Evolutionary conservation across 2,329 filamentous ascomycete species (phyloP).

Genomic region (Neodidymelliopsis sp.): DNA sequence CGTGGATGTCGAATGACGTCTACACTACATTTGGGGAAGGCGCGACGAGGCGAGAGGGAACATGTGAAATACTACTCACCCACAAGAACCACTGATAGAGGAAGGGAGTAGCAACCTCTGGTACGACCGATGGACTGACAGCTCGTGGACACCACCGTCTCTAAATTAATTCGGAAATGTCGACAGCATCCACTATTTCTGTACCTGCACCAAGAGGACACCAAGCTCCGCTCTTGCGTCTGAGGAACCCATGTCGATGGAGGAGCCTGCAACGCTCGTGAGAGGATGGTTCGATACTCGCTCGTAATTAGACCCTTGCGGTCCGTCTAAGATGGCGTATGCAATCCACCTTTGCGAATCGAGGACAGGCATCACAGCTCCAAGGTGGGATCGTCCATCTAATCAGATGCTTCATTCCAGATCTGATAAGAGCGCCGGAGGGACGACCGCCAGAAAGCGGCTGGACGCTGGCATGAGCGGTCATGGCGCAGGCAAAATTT

Average conservation of each 20-base stretch:
- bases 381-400: constrained; percentile 31
- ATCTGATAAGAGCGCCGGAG: constrained; percentile 43
- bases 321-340: constrained; percentile 31
- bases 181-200: constrained; percentile 28
- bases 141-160: constrained; percentile 8
- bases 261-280: constrained; percentile 30
- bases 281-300: constrained; percentile 40
- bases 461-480: constrained; percentile 17
- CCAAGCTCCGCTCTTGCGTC: constrained; percentile 24
- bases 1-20: constrained; percentile 30
- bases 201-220: constrained; percentile 27
- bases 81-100: constrained; percentile 4
- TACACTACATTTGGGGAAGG: constrained; percentile 22
- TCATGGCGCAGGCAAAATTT: constrained; percentile 42
- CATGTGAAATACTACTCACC: constrained; percentile 11
- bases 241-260: constrained; percentile 28
- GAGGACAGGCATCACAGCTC: constrained; percentile 17
- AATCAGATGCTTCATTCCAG: constrained; percentile 27
- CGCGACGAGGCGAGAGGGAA: constrained; percentile 1
- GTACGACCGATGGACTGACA: constrained; percentile 6
- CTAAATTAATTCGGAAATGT: constrained; percentile 21
- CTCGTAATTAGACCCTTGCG: constrained; percentile 28
- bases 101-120: constrained; percentile 1
- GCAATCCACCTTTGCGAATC: constrained; percentile 25
- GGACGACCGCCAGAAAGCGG: constrained; percentile 20